Evolutionary conservation across 805 yeast genomes (phyloP), one percentile per base, ranked within the genome.

Genomic region (Candida nanaspora): DNA sequence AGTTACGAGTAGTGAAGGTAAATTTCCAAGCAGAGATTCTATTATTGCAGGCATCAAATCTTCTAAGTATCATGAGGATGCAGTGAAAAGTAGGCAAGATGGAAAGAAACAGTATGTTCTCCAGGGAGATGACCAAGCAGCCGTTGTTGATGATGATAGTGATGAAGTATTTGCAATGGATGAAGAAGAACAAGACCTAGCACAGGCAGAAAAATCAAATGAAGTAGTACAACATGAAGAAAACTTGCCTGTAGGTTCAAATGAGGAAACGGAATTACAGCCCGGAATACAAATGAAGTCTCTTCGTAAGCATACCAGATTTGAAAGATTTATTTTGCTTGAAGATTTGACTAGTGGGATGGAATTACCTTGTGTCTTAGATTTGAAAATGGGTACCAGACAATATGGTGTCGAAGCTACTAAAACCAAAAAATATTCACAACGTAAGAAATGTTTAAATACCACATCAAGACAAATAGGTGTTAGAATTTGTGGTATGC

Each of bases 401-500:
- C 99, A 93, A 62, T 93, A 93, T 54, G 98, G 99, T 9, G 82
- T 91, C n/a, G 95, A 88, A 47, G 97, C 98, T 0, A 70, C 72
- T 6, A 59, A 63, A 13, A 64, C 78, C 37, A 93, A 93, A 61
- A 82, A 80, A 54, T 57, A 65, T 37, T 86, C 96, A 1, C 98
- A 93, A 63, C 65, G 86, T 27, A 69, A 70, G 41, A 93, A 93
- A 62, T 93, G 99, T 61, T 65, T 72, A 3, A 62, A 68, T 41
- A 91, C 98, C 0, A 91, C 98, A 0, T 81, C 93, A 2, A 67
- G 87, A 34, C 64, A 68, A 43, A 69, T 93, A 27, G 99, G 99
- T 8, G 95, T 88, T 1, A 69, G 99, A 41, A 77, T 93, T 13
- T 93, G 99, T 65, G 99, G 99, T 2, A 75, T 93, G 78, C 96